Percentiles rank a stretch among this genome's conserved stretches.
These are phyloP conservation scores for Bocquillonia castaneifolia DNA, from an alignment of 441 rosid species.

Conservation along the genomic window DNA sequence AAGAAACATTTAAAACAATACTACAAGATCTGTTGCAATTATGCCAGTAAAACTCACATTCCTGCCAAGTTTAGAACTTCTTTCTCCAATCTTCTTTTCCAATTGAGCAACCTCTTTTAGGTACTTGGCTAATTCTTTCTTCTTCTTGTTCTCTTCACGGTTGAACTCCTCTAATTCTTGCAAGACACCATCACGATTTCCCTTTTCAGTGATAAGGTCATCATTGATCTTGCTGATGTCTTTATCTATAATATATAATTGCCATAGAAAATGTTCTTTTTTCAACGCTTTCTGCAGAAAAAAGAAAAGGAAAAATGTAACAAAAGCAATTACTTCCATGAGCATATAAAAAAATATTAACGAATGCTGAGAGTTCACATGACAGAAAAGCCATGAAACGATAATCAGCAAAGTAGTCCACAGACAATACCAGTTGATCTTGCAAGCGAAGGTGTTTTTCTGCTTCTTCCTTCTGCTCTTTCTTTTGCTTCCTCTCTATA, in stretches of 20 bases:
- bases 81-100: slow-evolving; percentile 85
- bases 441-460: slow-evolving; percentile 89
- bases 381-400: slow-evolving; percentile 11
- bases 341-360: neutral
- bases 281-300: slow-evolving; percentile 75
- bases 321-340: slow-evolving; percentile 7
- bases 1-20: neutral
- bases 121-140: slow-evolving; percentile 73
- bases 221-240: slow-evolving; percentile 59
- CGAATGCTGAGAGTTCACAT: neutral
- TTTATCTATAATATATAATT: slow-evolving; percentile 69
- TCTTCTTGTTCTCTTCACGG: slow-evolving; percentile 58
- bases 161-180: slow-evolving; percentile 63
- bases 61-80: slow-evolving; percentile 59
- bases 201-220: slow-evolving; percentile 67
- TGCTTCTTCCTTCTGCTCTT: slow-evolving; percentile 99
- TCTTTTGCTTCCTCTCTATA: slow-evolving; percentile 91
- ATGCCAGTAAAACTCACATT: slow-evolving; percentile 48
- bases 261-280: slow-evolving; percentile 84
- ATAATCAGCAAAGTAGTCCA: slow-evolving; percentile 16
- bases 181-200: slow-evolving; percentile 55
- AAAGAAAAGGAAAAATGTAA: neutral
- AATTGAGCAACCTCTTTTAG: slow-evolving; percentile 67
- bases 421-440: slow-evolving; percentile 66
- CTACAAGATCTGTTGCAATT: slow-evolving; percentile 7